Evolutionary conservation across 257 asterid species (phyloP).

Genomic region (Capsicum baccatum): DNA sequence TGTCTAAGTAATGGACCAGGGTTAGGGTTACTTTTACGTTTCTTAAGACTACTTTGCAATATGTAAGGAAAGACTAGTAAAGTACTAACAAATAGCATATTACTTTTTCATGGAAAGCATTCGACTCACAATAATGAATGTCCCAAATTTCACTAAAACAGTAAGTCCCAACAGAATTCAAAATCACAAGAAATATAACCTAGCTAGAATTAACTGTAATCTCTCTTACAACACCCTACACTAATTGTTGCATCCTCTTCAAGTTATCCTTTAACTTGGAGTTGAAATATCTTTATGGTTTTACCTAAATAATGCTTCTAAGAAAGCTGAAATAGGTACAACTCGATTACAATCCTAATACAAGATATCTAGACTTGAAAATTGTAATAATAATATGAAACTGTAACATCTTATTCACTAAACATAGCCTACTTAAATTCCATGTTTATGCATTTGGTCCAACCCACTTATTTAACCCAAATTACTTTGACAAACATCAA

Average conservation of each 20-base stretch:
- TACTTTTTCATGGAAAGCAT: background rate
- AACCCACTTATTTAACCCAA: too few relatives aligned
- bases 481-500: too few relatives aligned
- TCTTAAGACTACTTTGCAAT: background rate
- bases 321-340: background rate
- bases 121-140: too few relatives aligned
- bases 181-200: too few relatives aligned
- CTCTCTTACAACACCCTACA: too few relatives aligned
- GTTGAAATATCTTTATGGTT: background rate
- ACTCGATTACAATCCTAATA: background rate
- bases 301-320: background rate
- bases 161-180: too few relatives aligned
- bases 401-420: too few relatives aligned
- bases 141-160: too few relatives aligned
- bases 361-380: background rate
- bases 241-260: background rate
- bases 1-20: background rate
- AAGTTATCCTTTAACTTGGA: background rate
- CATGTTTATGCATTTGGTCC: too few relatives aligned
- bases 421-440: too few relatives aligned
- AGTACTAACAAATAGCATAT: background rate
- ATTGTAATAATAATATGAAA: background rate
- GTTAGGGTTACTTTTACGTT: background rate
- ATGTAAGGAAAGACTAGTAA: background rate
- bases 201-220: too few relatives aligned